Percentiles rank a stretch among this genome's conserved stretches.
Conservation (phyloP, 2,329 filamentous ascomycete genomes). For the Ramularia endophylla region DNA sequence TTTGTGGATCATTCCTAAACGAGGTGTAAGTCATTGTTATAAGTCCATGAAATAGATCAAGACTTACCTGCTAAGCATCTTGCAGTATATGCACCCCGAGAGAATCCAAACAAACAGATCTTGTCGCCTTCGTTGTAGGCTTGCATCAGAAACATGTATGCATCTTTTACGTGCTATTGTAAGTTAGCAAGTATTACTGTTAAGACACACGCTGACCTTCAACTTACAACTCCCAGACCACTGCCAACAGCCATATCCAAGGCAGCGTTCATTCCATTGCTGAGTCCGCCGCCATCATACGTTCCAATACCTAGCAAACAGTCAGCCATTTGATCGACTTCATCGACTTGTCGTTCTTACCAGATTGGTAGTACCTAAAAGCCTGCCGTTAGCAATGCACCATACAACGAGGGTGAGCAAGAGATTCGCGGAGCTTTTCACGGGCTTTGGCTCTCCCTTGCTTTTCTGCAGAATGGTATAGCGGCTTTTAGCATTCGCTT, state of each 20-base stretch:
- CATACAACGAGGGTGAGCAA: no score
- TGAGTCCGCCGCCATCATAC: slow-evolving; percentile 36
- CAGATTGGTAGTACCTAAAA: slow-evolving; percentile 45
- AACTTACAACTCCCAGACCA: slow-evolving; percentile 33
- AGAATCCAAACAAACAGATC: slow-evolving; percentile 18
- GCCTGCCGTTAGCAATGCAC: no score
- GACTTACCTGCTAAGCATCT: slow-evolving; percentile 38
- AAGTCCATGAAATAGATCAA: background rate
- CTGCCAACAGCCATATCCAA: slow-evolving; percentile 42
- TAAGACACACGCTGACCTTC: no score
- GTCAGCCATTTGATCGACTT: no score
- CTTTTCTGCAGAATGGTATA: no score
- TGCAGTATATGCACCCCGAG: slow-evolving; percentile 41
- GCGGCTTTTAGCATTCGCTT: slow-evolving; percentile 17
- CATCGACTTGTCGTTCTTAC: no score
- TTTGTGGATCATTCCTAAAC: slow-evolving; percentile 38
- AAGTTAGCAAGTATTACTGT: no score
- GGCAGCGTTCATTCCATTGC: slow-evolving; percentile 34
- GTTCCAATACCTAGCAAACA: no score
- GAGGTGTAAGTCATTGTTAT: background rate
- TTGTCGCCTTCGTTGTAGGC: slow-evolving; percentile 24
- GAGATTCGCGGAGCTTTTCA: no score
- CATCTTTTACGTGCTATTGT: slow-evolving; percentile 25
- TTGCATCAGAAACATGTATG: slow-evolving; percentile 39
- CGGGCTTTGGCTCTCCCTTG: no score